Evolutionary conservation across 257 asterid genomes (phyloP), one percentile per base, ranked within the genome.

Genomic region (Jacaranda copaia): DNA sequence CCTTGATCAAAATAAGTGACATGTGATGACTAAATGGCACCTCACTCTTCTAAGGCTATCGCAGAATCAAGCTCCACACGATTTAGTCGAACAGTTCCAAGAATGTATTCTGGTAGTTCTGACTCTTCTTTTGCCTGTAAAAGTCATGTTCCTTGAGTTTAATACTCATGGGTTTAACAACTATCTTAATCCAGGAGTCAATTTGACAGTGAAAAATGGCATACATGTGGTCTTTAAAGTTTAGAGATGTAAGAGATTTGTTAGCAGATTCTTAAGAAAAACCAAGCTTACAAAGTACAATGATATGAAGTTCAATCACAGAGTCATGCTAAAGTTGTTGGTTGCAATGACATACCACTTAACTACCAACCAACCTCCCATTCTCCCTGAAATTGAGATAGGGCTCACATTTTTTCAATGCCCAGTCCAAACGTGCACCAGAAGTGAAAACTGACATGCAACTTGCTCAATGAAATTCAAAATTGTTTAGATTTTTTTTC

Each of bases 21-120:
- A 67, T 45, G 25, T 35, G 56, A n/a, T 0, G 35, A 72, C 67
- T 15, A 18, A 74, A 77, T 71, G 74, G 70, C 70, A 64, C 77
- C 80, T 90, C 91, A 92, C 67, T 13, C 77, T 42, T 88, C 89
- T 69, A 96, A 87, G 57, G 84, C 68, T 13, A 90, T 88, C 77
- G 99, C 99, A 77, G 98, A 83, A 56, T 96, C 99, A 36, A 85
- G 82, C 81, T 77, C 82, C 15, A 96, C 49, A 0, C 98, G 97
- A 82, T 91, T 96, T 71, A 96, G 82, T 79, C 97, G 73, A 68
- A 91, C 97, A 20, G 98, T 93, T 87, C 97, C 98, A 72, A 93
- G 98, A 81, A 96, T 82, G 82, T 87, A 87, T 85, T 93, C 98
- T 3, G 99, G 99, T 76, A 96, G 97, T 72, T 96, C 99, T 5